Evolutionary conservation across 2,329 filamentous ascomycete genomes (phyloP).

Genomic region (Cladophialophora bantiana): DNA sequence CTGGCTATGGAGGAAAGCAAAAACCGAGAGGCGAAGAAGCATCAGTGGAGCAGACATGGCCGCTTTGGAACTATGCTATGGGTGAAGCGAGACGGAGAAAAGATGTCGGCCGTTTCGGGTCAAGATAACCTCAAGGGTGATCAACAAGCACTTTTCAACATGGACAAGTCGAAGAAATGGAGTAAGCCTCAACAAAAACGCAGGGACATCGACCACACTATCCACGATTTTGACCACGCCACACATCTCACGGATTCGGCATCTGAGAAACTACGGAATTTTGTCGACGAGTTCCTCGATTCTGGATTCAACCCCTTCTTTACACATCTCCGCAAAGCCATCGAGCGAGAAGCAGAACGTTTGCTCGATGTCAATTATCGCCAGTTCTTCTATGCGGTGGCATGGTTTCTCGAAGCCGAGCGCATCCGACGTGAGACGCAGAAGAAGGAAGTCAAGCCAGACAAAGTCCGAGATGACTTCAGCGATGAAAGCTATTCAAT

Average conservation of each 20-base stretch:
- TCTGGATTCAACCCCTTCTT: constrained; percentile 95
- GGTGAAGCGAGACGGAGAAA: constrained; percentile 86
- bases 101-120: constrained; percentile 84
- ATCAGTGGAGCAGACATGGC: constrained; percentile 85
- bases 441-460: constrained; percentile 59
- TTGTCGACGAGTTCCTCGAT: constrained; percentile 93
- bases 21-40: constrained; percentile 76
- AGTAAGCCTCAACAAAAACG: constrained; percentile 74
- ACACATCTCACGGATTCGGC: constrained; percentile 74
- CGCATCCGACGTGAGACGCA: constrained; percentile 71
- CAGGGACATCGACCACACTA: constrained; percentile 65
- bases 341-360: constrained; percentile 87
- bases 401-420: constrained; percentile 92
- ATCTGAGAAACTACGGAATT: constrained; percentile 76
- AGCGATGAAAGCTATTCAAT: constrained; percentile 80
- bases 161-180: constrained; percentile 90
- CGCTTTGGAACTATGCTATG: constrained; percentile 97
- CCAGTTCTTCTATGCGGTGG: constrained; percentile 90
- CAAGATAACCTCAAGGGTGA: constrained; percentile 81
- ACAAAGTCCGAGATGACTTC: constrained; percentile 58
- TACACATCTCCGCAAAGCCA: constrained; percentile 80
- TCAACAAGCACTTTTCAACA: constrained; percentile 77
- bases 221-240: constrained; percentile 77
- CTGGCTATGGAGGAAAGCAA: constrained; percentile 86
- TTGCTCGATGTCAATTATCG: constrained; percentile 76